These are phyloP conservation scores for Plasmodium falciparum DNA, from an alignment of 169 alveolate genomes.

Conservation along the genomic window DNA sequence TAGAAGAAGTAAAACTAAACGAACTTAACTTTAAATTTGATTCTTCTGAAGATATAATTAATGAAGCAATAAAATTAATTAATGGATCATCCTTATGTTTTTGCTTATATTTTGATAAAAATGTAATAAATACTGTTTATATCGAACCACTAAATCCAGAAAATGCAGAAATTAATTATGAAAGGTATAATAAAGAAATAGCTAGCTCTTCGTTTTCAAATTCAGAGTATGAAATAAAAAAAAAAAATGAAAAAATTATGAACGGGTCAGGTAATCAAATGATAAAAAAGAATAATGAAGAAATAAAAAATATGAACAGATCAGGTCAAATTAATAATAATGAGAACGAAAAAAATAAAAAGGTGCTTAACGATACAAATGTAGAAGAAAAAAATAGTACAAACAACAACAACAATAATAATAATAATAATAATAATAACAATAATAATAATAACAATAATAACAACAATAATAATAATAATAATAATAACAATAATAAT, in stretches of 20 bases:
- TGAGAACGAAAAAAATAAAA: no score
- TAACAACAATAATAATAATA: not conserved
- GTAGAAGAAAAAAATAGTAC: not conserved
- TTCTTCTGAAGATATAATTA: slow-evolving; percentile 45
- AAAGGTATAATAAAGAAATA: not conserved
- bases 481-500: not conserved
- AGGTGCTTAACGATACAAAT: not conserved
- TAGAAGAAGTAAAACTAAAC: slow-evolving; percentile 39
- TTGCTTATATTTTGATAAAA: slow-evolving; percentile 26
- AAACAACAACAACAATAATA: no score
- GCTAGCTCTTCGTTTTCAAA: not conserved
- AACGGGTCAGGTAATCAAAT: not conserved
- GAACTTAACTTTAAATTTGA: slow-evolving; percentile 45
- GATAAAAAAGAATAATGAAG: no score
- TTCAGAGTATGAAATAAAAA: not conserved
- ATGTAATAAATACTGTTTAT: slow-evolving; percentile 41
- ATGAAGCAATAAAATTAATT: slow-evolving; percentile 32
- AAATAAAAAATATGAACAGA: no score
- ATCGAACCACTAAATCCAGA: slow-evolving; percentile 57
- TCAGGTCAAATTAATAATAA: no score
- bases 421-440: no score
- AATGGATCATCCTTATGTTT: slow-evolving; percentile 41
- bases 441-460: not conserved
- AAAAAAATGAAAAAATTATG: not conserved
- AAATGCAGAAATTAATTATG: slow-evolving; percentile 53